Conservation (phyloP, 2,329 filamentous ascomycete genomes). For the Aciculosporium take region DNA sequence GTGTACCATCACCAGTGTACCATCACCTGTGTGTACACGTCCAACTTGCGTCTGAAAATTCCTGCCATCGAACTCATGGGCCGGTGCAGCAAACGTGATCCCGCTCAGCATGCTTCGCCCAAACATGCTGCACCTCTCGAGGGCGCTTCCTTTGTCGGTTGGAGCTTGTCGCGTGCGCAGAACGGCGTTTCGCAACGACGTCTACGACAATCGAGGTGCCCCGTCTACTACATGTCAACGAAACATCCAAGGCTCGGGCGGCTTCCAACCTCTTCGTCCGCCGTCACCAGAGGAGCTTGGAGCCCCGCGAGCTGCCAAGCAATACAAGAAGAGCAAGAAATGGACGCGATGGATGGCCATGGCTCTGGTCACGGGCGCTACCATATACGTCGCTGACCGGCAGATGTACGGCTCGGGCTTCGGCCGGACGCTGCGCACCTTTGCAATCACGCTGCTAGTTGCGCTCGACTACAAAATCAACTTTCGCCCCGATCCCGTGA, state of each 20-base stretch:
- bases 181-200: conserved; percentile 3
- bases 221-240: conserved; percentile 8
- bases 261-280: conserved; percentile 55
- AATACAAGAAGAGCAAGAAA: conserved; percentile 55
- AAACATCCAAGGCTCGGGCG: conserved; percentile 20
- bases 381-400: conserved; percentile 54
- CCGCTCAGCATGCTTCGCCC: conserved; percentile 15
- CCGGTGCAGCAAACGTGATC: conserved; percentile 4
- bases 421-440: conserved; percentile 66
- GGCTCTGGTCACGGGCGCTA: conserved; percentile 42
- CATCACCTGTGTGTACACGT: too few species aligned
- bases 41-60: background rate
- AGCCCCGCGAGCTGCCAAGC: conserved; percentile 52
- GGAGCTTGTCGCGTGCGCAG: conserved; percentile 8
- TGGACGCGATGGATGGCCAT: conserved; percentile 64
- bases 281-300: conserved; percentile 70
- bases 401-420: conserved; percentile 68
- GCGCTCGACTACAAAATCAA: conserved; percentile 95
- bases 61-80: background rate
- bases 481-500: conserved; percentile 66
- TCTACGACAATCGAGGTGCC: background rate
- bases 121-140: conserved; percentile 14
- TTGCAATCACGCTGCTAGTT: conserved; percentile 62
- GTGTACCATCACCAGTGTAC: too few species aligned
- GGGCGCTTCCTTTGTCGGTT: conserved; percentile 6